Base-by-base conservation (phyloP, 371 early-diverging fungal genomes). In the Circinella minor region DNA sequence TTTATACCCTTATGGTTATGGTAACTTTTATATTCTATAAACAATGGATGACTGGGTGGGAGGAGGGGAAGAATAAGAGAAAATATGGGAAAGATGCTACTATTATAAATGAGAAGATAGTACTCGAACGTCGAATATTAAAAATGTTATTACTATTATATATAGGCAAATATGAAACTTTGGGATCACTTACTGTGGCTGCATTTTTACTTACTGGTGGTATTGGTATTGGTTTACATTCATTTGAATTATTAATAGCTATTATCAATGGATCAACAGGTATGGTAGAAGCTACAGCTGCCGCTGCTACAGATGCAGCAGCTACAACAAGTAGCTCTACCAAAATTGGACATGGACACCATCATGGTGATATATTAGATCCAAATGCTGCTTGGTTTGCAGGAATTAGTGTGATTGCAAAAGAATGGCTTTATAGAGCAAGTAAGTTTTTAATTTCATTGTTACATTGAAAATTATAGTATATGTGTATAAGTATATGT, bases 381-480 rank as follows among this genome's bases (percentile, higher is more conserved):
- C 88, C 92, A n/a, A 86, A 88, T 69, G 92, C 92, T 20, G 87
- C 90, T 18, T 91, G 90, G 90, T 88, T 91, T 83, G 92, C 91
- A 0, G 77, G 84, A 17, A 82, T 84, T 3, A 90, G 90, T 63
- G 87, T 92, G 10, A 70, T 83, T 20, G 75, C 89, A 36, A 92
- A 92, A 61, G 92, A 92, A 74, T 82, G 80, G 74, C 67, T 92
- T 59, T 92, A 84, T 72, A 84, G 85, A 73, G 86, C 86, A 36
- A 91, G 84, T 81, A 82, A 67, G 79, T 73, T 7, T 34, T 15
- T 47, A 20, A n/a, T 18, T 20, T 38, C 18, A 27, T 27, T 27
- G 27, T 27, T 27, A 27, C 27, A 27, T 27, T 2, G 2, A 27
- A 27, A 27, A 27, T 27, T 2, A 27, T 27, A 27, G 27, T 27